Evolutionary conservation across 345 rosid species (phyloP).

Genomic region (Salix koriyanagi): DNA sequence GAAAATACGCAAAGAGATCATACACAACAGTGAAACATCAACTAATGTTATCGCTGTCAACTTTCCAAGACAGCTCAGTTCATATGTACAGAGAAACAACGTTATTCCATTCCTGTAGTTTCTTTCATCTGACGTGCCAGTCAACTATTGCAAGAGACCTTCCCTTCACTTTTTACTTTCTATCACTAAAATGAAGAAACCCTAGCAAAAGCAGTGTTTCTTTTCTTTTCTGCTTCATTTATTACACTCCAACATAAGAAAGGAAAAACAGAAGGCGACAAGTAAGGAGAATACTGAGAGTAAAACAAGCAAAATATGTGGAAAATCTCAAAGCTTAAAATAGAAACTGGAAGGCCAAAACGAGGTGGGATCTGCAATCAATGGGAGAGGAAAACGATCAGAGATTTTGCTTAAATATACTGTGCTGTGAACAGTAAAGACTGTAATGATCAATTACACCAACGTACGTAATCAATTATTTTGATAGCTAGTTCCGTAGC

Average conservation of each 20-base stretch:
- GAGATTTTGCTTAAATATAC: not conserved
- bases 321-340: conserved; percentile 5
- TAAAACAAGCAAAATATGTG: not conserved
- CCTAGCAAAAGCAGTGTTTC: not conserved
- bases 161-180: not conserved
- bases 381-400: not conserved
- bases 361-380: not conserved
- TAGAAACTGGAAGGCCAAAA: conserved; percentile 6
- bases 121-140: not conserved
- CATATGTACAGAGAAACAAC: not conserved
- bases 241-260: not conserved
- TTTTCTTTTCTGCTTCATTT: not conserved
- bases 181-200: conserved; percentile 3
- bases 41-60: not conserved
- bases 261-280: not conserved
- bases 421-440: not conserved
- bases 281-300: not conserved
- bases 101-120: not conserved
- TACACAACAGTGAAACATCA: not conserved
- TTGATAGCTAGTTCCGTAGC: not conserved
- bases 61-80: not conserved
- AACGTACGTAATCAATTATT: no score
- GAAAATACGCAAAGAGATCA: not conserved
- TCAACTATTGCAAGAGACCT: not conserved
- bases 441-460: not conserved